A percentile compares a stretch with the other conserved stretches of the same genome.
These are phyloP conservation scores for Dillenia suffruticosa DNA, from an alignment of 164 flowering plant genomes.

Conservation along the genomic window DNA sequence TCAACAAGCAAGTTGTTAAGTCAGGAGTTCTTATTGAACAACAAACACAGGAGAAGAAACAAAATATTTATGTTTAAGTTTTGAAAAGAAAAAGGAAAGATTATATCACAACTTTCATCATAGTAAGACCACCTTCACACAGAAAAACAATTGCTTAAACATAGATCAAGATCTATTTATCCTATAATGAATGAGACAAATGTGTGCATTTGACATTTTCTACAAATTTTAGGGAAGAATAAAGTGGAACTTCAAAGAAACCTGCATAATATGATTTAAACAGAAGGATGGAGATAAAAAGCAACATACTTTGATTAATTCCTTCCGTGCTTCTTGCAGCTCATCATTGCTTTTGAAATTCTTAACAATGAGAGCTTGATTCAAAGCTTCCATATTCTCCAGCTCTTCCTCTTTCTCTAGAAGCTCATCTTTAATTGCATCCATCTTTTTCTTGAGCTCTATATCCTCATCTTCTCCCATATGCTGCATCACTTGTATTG, in stretches of 20 bases:
- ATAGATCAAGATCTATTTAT: background rate
- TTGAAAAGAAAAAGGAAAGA: no score
- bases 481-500: constrained; percentile 55
- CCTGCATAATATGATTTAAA: background rate
- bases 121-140: no score
- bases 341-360: constrained; percentile 62
- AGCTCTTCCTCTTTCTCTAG: constrained; percentile 55
- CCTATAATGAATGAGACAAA: background rate
- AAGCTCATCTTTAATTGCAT: constrained; percentile 27
- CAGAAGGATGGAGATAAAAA: background rate
- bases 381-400: constrained; percentile 30
- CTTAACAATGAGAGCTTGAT: constrained; percentile 47
- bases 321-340: constrained; percentile 63
- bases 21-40: no score
- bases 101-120: no score
- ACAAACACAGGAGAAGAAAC: no score
- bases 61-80: no score
- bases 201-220: background rate
- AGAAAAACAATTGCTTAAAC: no score
- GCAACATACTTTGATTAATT: constrained; percentile 39
- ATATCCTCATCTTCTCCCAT: constrained; percentile 50
- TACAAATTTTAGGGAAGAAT: background rate
- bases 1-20: no score
- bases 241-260: background rate
- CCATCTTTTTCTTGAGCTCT: constrained; percentile 37